These are phyloP conservation scores for Geotrichum restrictum DNA, from an alignment of 1,139 yeast genomes.

Conservation along the genomic window DNA sequence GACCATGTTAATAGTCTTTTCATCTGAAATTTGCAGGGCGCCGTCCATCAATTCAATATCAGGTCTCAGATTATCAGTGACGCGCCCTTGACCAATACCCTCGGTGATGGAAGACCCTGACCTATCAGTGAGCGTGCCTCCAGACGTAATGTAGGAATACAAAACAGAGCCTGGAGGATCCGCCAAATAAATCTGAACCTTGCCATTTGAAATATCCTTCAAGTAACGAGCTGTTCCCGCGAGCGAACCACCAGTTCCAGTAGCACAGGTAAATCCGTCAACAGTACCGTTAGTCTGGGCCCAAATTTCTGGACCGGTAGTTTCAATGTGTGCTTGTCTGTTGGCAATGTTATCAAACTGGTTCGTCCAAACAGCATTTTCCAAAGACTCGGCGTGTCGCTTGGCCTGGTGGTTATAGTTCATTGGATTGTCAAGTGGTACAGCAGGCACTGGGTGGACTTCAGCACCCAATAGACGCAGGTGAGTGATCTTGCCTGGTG, in stretches of 20 bases:
- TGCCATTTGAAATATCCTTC: slow-evolving; percentile 58
- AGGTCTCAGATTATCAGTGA: slow-evolving; percentile 73
- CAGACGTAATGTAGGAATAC: slow-evolving; percentile 67
- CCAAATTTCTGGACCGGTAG: slow-evolving; percentile 94
- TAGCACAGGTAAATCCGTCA: slow-evolving; percentile 81
- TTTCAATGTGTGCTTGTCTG: slow-evolving; percentile 82
- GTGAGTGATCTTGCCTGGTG: slow-evolving; percentile 71
- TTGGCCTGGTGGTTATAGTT: slow-evolving; percentile 83
- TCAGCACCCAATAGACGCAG: slow-evolving; percentile 74
- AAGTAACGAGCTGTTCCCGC: slow-evolving; percentile 77
- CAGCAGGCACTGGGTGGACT: slow-evolving; percentile 88
- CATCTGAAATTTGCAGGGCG: slow-evolving; percentile 65
- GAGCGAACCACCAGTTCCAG: slow-evolving; percentile 90
- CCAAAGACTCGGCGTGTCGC: slow-evolving; percentile 69
- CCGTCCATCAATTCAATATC: slow-evolving; percentile 78
- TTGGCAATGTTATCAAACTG: slow-evolving; percentile 86
- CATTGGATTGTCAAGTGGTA: slow-evolving; percentile 71
- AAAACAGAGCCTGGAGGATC: slow-evolving; percentile 93
- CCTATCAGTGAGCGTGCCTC: slow-evolving; percentile 58
- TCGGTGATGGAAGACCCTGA: slow-evolving; percentile 86
- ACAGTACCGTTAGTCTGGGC: slow-evolving; percentile 77
- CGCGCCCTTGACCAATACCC: slow-evolving; percentile 93
- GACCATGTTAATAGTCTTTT: slow-evolving; percentile 71
- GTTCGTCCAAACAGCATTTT: slow-evolving; percentile 86
- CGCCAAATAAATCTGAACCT: slow-evolving; percentile 63